Conservation (phyloP, 176 grass and related monocot genomes). For the Cenchrus purpureus region DNA sequence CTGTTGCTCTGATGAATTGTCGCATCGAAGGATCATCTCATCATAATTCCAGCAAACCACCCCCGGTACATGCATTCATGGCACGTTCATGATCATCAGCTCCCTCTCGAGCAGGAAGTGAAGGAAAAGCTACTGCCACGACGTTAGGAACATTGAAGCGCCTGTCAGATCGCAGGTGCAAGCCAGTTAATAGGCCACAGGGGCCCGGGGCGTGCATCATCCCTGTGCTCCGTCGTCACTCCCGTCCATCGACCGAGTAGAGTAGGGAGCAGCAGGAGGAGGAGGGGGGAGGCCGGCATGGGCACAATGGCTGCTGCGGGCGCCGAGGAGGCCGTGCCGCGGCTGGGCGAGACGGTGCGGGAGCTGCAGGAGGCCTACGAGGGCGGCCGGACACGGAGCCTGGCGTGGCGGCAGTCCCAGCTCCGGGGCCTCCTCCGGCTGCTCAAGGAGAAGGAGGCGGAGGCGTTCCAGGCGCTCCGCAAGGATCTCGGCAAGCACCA, state of each 20-base stretch:
- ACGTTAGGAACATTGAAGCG: not conserved
- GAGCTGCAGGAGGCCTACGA: conserved; percentile 61
- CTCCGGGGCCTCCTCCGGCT: conserved; percentile 63
- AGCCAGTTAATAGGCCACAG: conserved; percentile 25
- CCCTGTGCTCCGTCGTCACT: not conserved
- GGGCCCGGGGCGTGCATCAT: not conserved
- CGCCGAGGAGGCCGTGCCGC: not conserved
- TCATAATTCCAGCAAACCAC: not conserved
- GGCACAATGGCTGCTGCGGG: not conserved
- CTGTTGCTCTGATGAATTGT: not conserved
- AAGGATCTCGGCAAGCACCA: conserved; percentile 81
- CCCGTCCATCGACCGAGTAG: no score
- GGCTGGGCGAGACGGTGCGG: conserved; percentile 35
- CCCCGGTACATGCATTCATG: not conserved
- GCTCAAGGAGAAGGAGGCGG: conserved; percentile 65
- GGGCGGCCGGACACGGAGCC: conserved; percentile 63
- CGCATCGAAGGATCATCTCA: not conserved
- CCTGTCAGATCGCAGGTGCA: not conserved
- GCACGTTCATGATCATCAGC: not conserved
- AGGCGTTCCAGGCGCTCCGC: conserved; percentile 64
- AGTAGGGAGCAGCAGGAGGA: not conserved
- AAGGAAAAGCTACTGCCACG: not conserved
- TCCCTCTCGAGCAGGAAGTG: not conserved
- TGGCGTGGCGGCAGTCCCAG: conserved; percentile 75
- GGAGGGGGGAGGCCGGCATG: not conserved